Conservation (phyloP, 345 rosid genomes). For the Eucalyptus regnans region DNA sequence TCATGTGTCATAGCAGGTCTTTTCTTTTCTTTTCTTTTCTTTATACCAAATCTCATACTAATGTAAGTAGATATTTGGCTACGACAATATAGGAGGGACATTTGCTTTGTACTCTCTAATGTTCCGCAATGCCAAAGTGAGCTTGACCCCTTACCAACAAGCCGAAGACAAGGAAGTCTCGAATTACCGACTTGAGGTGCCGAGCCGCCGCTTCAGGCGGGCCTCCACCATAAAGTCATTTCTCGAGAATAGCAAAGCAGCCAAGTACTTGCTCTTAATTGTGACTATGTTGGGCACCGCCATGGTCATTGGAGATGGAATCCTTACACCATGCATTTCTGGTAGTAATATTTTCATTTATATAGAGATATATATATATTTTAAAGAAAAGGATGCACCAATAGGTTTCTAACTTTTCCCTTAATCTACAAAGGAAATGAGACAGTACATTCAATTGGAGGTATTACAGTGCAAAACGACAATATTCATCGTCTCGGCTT, state of each 20-base stretch:
- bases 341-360: not conserved
- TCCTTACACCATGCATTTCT: conserved; percentile 18
- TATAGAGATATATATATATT: no score
- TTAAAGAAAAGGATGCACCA: not conserved
- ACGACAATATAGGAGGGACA: conserved; percentile 6
- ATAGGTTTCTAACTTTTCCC: no score
- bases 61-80: not conserved
- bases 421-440: no score
- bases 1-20: not conserved
- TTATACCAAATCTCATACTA: not conserved
- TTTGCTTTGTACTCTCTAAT: conserved; percentile 19
- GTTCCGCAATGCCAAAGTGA: conserved; percentile 8
- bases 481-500: not conserved
- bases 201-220: not conserved
- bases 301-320: conserved; percentile 29
- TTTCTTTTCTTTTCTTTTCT: not conserved
- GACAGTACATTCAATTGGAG: not conserved
- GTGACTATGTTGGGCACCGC: conserved; percentile 14
- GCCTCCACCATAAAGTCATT: not conserved
- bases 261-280: conserved; percentile 6
- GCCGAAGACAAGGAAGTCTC: conserved; percentile 6
- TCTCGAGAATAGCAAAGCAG: not conserved
- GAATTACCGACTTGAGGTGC: not conserved
- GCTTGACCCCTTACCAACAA: conserved; percentile 14
- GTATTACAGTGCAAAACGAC: not conserved